Percentiles rank a stretch among this genome's conserved stretches.
phyloP scores from a whole-genome alignment of 345 rosid species.

The Euclidium syriacum region DNA sequence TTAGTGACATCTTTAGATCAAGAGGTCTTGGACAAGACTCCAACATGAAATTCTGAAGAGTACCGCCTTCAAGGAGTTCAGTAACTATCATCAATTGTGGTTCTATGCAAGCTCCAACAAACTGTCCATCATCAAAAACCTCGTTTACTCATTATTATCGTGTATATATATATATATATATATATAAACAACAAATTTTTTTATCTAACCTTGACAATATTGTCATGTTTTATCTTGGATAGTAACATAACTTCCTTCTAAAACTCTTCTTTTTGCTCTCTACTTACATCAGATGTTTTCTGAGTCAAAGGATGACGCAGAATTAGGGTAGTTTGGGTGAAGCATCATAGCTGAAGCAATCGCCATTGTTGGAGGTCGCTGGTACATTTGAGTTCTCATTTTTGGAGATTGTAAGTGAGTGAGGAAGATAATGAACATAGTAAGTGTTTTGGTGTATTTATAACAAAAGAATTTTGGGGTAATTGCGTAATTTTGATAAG shows the following conservation, averaged over 20 bases:
- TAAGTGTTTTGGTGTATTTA: background rate
- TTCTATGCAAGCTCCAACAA: constrained; percentile 50
- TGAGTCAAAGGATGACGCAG: background rate
- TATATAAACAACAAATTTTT: background rate
- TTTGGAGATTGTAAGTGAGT: background rate
- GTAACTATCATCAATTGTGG: constrained; percentile 57
- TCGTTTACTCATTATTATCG: background rate
- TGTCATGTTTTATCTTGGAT: constrained; percentile 43
- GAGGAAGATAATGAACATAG: background rate
- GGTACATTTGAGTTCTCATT: background rate
- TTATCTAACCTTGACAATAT: constrained; percentile 43
- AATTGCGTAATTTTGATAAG: background rate
- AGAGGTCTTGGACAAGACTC: constrained; percentile 41
- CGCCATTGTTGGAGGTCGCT: background rate
- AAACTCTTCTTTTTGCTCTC: constrained; percentile 36
- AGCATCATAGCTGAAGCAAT: background rate
- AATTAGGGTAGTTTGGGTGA: background rate
- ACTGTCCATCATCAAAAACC: constrained; percentile 23
- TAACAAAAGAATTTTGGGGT: background rate
- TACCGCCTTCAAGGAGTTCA: constrained; percentile 46
- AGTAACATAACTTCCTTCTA: constrained; percentile 52
- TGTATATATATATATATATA: background rate
- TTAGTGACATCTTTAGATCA: constrained; percentile 33
- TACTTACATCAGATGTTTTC: constrained; percentile 20
- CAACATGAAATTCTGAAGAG: constrained; percentile 45